A percentile compares a stretch with the other conserved stretches of the same genome.
phyloP scores from a whole-genome alignment of 331 rosid species.

The Telfairia occidentalis region DNA sequence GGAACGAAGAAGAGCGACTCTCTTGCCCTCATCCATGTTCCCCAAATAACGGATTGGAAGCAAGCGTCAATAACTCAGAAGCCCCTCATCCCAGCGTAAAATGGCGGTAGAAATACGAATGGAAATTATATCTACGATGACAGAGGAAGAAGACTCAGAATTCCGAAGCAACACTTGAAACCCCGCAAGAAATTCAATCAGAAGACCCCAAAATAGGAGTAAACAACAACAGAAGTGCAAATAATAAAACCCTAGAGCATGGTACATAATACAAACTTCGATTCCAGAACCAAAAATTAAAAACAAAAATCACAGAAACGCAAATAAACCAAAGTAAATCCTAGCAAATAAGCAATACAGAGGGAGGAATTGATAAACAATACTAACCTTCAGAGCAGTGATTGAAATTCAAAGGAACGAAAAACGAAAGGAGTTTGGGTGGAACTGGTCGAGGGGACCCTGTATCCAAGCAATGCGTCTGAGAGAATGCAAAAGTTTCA shows the following conservation, averaged over 20 bases:
- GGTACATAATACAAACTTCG: slow-evolving; percentile 2
- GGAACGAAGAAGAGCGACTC: slow-evolving; percentile 7
- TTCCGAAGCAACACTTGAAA: slow-evolving; percentile 19
- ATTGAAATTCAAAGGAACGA: slow-evolving; percentile 19
- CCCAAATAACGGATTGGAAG: slow-evolving; percentile 37
- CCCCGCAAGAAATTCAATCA: slow-evolving; percentile 24
- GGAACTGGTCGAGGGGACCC: slow-evolving; percentile 25
- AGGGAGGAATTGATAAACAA: not conserved
- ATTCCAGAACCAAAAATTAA: slow-evolving; percentile 40
- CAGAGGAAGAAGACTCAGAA: slow-evolving; percentile 14
- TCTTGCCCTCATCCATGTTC: slow-evolving; percentile 41
- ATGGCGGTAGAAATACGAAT: slow-evolving; percentile 12
- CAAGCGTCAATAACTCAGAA: slow-evolving; percentile 24
- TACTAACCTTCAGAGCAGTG: slow-evolving; percentile 53
- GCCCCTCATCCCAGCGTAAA: slow-evolving; percentile 24
- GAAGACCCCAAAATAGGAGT: slow-evolving; percentile 26
- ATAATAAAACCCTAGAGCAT: slow-evolving; percentile 42
- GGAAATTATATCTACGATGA: slow-evolving; percentile 4
- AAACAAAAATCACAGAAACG: not conserved
- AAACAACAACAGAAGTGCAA: slow-evolving; percentile 15
- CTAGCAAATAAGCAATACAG: slow-evolving; percentile 7
- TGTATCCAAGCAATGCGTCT: slow-evolving; percentile 37
- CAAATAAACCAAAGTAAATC: not conserved
- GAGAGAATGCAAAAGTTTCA: slow-evolving; percentile 1
- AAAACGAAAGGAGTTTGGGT: slow-evolving; percentile 35